Percentiles rank a stretch among this genome's conserved stretches.
Evolutionary conservation across 208 protist genomes (phyloP).

Genomic region (Trypanosomatidae sp.): DNA sequence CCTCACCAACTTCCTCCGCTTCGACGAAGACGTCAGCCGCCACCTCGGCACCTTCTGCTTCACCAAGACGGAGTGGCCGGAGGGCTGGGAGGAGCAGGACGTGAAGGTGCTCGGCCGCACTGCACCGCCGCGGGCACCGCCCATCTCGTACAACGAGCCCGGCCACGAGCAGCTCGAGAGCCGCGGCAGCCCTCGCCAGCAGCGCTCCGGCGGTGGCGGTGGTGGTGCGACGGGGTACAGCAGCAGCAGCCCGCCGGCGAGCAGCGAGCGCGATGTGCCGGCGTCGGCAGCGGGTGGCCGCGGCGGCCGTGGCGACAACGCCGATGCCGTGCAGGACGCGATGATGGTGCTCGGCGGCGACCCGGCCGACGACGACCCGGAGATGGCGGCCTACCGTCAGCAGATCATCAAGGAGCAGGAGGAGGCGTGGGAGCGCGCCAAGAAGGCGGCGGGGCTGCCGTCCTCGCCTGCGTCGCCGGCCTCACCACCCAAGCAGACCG

Average conservation of each 20-base stretch:
- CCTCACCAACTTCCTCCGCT: constrained; percentile 85
- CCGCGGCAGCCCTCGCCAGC: no score
- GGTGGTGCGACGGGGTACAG: neutral
- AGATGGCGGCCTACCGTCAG: constrained; percentile 48
- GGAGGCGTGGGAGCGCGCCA: constrained; percentile 58
- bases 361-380: constrained; percentile 46
- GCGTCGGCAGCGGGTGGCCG: neutral
- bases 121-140: constrained; percentile 50
- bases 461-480: neutral
- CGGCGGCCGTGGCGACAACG: neutral
- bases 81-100: constrained; percentile 89
- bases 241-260: neutral
- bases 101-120: constrained; percentile 77
- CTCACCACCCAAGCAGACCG: neutral
- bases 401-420: constrained; percentile 75
- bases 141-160: constrained; percentile 49
- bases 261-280: neutral
- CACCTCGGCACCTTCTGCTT: constrained; percentile 88
- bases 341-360: constrained; percentile 61
- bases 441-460: constrained; percentile 22
- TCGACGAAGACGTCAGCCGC: constrained; percentile 74
- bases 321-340: constrained; percentile 43
- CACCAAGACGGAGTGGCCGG: constrained; percentile 79
- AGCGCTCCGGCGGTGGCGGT: neutral
- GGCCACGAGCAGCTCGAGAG: constrained; percentile 34